A percentile compares a stretch with the other conserved stretches of the same genome.
Conservation (phyloP, 2,329 filamentous ascomycete genomes). For the Trematosphaeria pertusa region DNA sequence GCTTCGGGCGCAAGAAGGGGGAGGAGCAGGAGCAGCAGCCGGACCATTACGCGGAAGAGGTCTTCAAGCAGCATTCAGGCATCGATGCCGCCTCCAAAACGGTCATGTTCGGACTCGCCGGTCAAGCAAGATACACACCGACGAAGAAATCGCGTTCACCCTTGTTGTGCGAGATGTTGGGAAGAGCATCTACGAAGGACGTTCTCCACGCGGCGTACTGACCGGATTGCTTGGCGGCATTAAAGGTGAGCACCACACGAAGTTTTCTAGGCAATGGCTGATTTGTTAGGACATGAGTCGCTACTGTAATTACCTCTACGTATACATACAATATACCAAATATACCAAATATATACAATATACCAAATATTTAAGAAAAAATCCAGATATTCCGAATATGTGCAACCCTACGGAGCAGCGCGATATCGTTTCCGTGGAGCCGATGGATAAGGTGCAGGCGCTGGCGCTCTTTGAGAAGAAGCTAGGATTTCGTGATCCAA, state of each 20-base stretch:
- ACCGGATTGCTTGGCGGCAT: conserved; percentile 18
- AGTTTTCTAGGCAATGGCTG: conserved; percentile 11
- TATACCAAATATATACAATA: too few relatives aligned
- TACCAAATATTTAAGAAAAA: too few relatives aligned
- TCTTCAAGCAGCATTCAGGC: conserved; percentile 15
- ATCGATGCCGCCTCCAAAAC: conserved; percentile 18
- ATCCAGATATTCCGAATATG: too few relatives aligned
- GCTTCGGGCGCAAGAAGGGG: conserved; percentile 7
- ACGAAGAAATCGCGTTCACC: conserved; percentile 48
- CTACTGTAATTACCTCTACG: too few relatives aligned
- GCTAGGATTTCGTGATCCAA: conserved; percentile 15
- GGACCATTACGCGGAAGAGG: conserved; percentile 15
- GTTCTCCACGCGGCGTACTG: conserved; percentile 34
- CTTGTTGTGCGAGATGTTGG: conserved; percentile 51
- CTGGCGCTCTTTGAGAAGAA: conserved; percentile 29
- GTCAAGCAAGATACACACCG: conserved; percentile 11
- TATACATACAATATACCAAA: too few relatives aligned
- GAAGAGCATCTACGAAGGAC: conserved; percentile 51
- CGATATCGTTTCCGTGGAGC: conserved; percentile 22
- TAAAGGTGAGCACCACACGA: conserved; percentile 16
- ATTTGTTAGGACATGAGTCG: conserved; percentile 16
- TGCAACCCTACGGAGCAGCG: too few relatives aligned
- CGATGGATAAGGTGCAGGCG: conserved; percentile 30
- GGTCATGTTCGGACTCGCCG: conserved; percentile 16
- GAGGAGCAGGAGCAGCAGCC: conserved; percentile 12